Base-by-base conservation (phyloP, 169 alveolate species). In the Cryptosporidium ubiquitum region DNA sequence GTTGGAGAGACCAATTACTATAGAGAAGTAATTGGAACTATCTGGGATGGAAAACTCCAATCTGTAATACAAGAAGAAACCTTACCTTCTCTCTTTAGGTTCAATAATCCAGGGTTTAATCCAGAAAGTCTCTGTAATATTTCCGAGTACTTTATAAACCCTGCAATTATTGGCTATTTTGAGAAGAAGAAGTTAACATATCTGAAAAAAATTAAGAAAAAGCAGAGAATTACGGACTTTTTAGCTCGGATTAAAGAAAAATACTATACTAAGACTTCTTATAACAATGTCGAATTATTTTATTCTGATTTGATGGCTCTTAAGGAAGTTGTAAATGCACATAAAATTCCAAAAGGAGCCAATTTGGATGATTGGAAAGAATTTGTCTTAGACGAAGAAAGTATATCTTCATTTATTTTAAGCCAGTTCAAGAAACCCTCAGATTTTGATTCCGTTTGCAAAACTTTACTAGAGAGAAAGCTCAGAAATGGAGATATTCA, bases 21-120 rank as follows among this genome's bases (percentile, higher is more conserved):
- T 42, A 26, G 40, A n/a, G 79, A 61, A 47, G 89, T 79, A 26
- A 44, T 64, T 14, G 89, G 89, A 26, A 79, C 79, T 42, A 79
- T 79, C 26, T 79, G 89, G 89, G 89, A 79, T 79, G 89, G 89
- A 20, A 79, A 44, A 26, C 18, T 64, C 9, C 79, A 79, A 64
- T 35, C 74, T 33, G 5, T 61, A 10, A 5, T 37, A 16, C 42
- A 40, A 55, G 85, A 73, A 39, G 52, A 42, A 39, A 33, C 68
- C 9, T 26, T 26, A 7, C 89, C 89, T 58, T 39, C 89, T 26
- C 31, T 79, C 18, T 23, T 47, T 42, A 58, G 89, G 26, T 20
- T 79, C 4, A 44, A 61, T 79, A 79, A 79, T 37, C 79, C 75
- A 18, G 55, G 35, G 42, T 79, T 61, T 61, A 49, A 79, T 26